phyloP scores from a whole-genome alignment of 257 asterid species.

The Solanum acaule region DNA sequence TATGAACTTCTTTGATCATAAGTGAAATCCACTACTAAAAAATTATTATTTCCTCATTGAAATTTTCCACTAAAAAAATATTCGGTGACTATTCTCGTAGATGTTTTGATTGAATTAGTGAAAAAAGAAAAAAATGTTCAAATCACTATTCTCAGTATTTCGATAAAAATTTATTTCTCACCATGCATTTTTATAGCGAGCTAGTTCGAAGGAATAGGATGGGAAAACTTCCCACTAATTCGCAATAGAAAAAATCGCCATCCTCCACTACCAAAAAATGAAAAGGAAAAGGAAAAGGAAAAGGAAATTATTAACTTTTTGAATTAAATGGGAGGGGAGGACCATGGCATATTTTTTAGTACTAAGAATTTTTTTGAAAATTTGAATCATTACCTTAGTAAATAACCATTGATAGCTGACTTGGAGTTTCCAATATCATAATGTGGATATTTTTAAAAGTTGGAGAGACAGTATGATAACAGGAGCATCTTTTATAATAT shows the following conservation, averaged over 20 bases:
- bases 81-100: too few relatives aligned
- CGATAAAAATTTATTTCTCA: not conserved
- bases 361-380: not conserved
- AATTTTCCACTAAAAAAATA: too few relatives aligned
- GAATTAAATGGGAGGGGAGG: not conserved
- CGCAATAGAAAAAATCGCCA: not conserved
- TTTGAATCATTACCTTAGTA: not conserved
- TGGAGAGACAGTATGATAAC: not conserved
- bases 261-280: not conserved
- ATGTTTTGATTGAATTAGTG: too few relatives aligned
- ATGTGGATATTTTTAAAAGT: not conserved
- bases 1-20: not conserved
- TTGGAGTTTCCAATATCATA: not conserved
- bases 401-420: not conserved
- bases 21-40: not conserved
- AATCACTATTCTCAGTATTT: not conserved
- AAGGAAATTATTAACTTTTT: not conserved
- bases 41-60: fast-evolving
- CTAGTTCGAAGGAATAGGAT: too few relatives aligned
- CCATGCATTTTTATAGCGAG: fast-evolving
- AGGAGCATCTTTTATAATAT: not conserved
- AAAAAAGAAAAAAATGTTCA: too few relatives aligned
- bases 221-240: not conserved
- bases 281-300: not conserved
- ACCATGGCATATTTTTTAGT: not conserved